Base-by-base conservation (phyloP, 1,284 basidiomycete species). In the Rhodotorula sp. region DNA sequence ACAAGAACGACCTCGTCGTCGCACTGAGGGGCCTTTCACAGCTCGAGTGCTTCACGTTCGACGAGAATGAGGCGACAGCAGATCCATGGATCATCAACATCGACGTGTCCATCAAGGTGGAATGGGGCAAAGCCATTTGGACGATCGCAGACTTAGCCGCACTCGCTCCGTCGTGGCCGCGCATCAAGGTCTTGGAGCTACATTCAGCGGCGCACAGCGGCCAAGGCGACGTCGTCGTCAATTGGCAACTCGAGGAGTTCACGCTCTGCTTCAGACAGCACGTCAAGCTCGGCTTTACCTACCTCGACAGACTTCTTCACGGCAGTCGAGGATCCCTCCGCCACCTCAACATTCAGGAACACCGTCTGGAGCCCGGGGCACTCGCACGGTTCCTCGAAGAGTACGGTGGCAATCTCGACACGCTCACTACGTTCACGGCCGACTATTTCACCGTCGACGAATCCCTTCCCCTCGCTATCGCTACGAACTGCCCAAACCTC, bases 31-130 rank as follows among this genome's bases (percentile, higher is more conserved):
- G 22, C 1, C 59, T 50, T 20, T 15, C 22, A 5, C 40, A 26
- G 26, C 53, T 69, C 53, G n/a, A 52, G 20, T 16, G 24, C 8
- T 20, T 69, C 34, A 57, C 26, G 4, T 53, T 66, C n/a, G 67
- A 67, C 6, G 44, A 56, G 5, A 60, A 62, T 16, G 57, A 34
- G 22, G 34, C 60, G 2, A 40, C 13, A 30, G 50, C 44, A 10
- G 67, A 69, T 11, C 67, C 67, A 8, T 72, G 70, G 70, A 51
- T 72, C 22, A 40, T 72, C 48, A 59, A 68, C 61, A 34, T 72
- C 52, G 67, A 72, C 47, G 26, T 52, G n/a, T 37, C 20, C 1
- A 59, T 69, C 11, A 47, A 63, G 26, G 64, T 67, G 44, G 37
- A 61, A 24, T 69, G 67, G 67, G 67, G 61, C 10, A 50, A 37